These are phyloP conservation scores for Colletotrichum australisinense DNA, from an alignment of 2,329 filamentous ascomycete species.

Conservation along the genomic window DNA sequence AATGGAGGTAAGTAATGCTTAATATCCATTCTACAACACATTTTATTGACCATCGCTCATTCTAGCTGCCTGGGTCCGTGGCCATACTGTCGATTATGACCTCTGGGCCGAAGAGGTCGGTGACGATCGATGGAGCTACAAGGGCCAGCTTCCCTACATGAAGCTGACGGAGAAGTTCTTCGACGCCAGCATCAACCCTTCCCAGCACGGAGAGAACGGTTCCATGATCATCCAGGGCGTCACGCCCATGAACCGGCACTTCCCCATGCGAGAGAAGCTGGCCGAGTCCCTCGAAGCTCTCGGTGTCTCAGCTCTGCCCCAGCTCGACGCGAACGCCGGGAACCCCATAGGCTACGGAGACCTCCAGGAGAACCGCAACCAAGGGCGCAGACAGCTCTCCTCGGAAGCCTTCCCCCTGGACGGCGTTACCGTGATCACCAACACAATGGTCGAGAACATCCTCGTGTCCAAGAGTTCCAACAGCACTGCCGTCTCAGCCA, in stretches of 20 bases:
- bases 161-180: slow-evolving; percentile 49
- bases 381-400: slow-evolving; percentile 41
- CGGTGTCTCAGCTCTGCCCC: slow-evolving; percentile 43
- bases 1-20: slow-evolving; percentile 47
- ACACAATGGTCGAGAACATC: slow-evolving; percentile 39
- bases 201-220: slow-evolving; percentile 52
- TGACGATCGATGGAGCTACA: slow-evolving; percentile 57
- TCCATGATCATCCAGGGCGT: slow-evolving; percentile 48
- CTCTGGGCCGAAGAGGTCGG: slow-evolving; percentile 49
- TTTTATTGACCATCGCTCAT: too few species aligned
- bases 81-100: slow-evolving; percentile 56
- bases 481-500: slow-evolving; percentile 26
- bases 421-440: slow-evolving; percentile 39
- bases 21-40: too few species aligned
- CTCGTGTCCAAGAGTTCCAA: slow-evolving; percentile 18
- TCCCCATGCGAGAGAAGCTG: slow-evolving; percentile 49
- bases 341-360: slow-evolving; percentile 47
- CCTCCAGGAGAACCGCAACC: slow-evolving; percentile 41
- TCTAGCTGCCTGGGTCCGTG: slow-evolving; percentile 53
- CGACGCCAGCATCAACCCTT: slow-evolving; percentile 40
- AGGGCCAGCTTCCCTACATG: slow-evolving; percentile 59
- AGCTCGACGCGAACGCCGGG: slow-evolving; percentile 43
- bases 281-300: slow-evolving; percentile 54
- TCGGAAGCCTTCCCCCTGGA: slow-evolving; percentile 40
- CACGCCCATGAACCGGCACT: slow-evolving; percentile 46